phyloP scores from a whole-genome alignment of 208 protist species.

The Blechomonas ayalai region DNA sequence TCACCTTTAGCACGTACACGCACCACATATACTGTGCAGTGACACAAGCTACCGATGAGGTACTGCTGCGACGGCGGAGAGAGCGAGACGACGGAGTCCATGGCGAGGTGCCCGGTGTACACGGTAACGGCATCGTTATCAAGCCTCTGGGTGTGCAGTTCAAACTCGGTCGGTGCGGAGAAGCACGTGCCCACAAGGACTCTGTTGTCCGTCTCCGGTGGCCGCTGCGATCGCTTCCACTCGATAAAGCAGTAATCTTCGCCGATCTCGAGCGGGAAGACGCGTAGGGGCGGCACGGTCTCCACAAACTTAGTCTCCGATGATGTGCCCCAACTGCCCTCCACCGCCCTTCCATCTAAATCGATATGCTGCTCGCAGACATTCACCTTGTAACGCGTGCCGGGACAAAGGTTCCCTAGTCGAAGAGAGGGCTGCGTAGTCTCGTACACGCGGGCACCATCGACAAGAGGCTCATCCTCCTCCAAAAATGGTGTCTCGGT shows the following conservation, averaged over 20 bases:
- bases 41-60: constrained; percentile 59
- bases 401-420: constrained; percentile 73
- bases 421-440: constrained; percentile 81
- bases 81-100: constrained; percentile 51
- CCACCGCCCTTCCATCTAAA: constrained; percentile 33
- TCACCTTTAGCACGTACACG: constrained; percentile 65
- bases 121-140: constrained; percentile 33
- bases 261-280: constrained; percentile 79
- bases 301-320: constrained; percentile 49
- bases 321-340: constrained; percentile 48
- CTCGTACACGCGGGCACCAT: constrained; percentile 84
- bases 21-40: constrained; percentile 83
- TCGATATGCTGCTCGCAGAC: constrained; percentile 82
- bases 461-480: constrained; percentile 68
- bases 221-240: constrained; percentile 46
- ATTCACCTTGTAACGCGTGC: constrained; percentile 69
- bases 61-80: constrained; percentile 28
- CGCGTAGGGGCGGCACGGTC: constrained; percentile 62
- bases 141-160: constrained; percentile 64
- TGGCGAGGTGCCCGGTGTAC: constrained; percentile 45
- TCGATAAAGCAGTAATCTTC: constrained; percentile 86
- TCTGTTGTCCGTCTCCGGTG: not conserved
- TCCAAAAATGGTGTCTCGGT: constrained; percentile 68
- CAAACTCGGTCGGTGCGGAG: constrained; percentile 33
- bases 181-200: not conserved